These are phyloP conservation scores for Rhamnella rubrinervis DNA, from an alignment of 331 rosid genomes.

Conservation along the genomic window DNA sequence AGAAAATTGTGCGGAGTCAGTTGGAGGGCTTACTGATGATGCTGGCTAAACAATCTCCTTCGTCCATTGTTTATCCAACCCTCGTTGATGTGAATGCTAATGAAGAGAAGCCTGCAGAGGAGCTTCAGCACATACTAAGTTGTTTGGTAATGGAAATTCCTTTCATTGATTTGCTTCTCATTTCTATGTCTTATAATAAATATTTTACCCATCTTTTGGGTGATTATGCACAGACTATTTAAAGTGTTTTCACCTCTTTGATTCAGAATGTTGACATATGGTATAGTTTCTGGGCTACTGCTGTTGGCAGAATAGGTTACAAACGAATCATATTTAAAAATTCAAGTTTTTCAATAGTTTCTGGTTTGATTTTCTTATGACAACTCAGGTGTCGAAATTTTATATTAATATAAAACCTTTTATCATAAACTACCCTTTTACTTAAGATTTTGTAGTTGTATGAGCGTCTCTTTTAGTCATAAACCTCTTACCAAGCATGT, in stretches of 20 bases:
- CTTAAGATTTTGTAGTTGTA: too few species aligned
- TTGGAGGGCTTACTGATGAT: conserved; percentile 84
- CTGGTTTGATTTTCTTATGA: background rate
- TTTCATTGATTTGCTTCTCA: conserved; percentile 13
- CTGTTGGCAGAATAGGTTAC: too few species aligned
- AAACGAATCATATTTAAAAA: background rate
- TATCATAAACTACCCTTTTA: background rate
- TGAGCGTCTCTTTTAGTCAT: too few species aligned
- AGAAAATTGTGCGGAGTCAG: conserved; percentile 78
- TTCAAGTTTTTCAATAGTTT: background rate
- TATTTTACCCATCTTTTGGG: conserved; percentile 19
- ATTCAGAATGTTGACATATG: background rate
- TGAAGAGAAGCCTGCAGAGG: conserved; percentile 89
- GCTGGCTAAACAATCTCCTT: conserved; percentile 95
- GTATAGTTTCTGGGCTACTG: too few species aligned
- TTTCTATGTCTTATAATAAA: conserved; percentile 2
- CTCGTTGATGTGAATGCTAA: conserved; percentile 85
- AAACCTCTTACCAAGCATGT: too few species aligned
- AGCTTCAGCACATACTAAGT: conserved; percentile 80
- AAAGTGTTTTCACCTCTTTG: background rate
- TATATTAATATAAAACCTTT: background rate
- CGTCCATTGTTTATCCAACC: conserved; percentile 86
- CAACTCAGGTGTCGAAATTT: background rate
- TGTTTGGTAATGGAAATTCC: conserved; percentile 69
- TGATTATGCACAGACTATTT: conserved; percentile 12